These are phyloP conservation scores for Agrocybe pediades DNA, from an alignment of 768 basidiomycete species.

Conservation along the genomic window DNA sequence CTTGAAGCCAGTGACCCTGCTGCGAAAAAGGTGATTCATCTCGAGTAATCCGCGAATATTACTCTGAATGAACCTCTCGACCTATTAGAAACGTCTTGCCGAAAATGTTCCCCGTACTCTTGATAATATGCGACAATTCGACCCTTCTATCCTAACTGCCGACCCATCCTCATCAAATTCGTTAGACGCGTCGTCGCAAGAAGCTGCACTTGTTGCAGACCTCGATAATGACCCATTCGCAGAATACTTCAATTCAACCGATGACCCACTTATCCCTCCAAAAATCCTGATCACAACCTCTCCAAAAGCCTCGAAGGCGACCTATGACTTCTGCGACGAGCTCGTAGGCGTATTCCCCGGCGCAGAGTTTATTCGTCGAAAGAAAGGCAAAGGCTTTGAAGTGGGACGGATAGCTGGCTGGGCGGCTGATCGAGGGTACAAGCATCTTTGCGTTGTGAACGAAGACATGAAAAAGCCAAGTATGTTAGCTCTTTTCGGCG, in stretches of 20 bases:
- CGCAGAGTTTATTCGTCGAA: conserved; percentile 83
- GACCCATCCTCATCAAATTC: conserved; percentile 44
- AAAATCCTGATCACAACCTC: conserved; percentile 93
- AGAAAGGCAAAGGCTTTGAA: conserved; percentile 90
- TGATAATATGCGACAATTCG: conserved; percentile 90
- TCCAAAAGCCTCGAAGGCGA: conserved; percentile 81
- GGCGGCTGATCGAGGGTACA: conserved; percentile 88
- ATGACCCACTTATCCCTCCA: conserved; percentile 73
- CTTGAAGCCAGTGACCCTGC: conserved; percentile 74
- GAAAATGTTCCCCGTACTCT: conserved; percentile 90
- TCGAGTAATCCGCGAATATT: neutral
- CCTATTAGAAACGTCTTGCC: conserved; percentile 69
- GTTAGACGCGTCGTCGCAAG: conserved; percentile 26
- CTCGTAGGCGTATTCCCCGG: conserved; percentile 89
- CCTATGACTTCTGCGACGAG: conserved; percentile 94
- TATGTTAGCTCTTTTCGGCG: conserved; percentile 40
- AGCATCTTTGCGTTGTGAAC: conserved; percentile 89
- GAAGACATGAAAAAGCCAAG: conserved; percentile 95
- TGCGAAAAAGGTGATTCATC: conserved; percentile 66
- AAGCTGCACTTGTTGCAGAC: conserved; percentile 65
- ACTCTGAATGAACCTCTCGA: neutral
- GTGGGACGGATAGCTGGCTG: conserved; percentile 90
- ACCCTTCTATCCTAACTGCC: conserved; percentile 65
- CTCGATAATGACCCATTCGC: conserved; percentile 78
- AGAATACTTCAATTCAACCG: conserved; percentile 68